A percentile compares a stretch with the other conserved stretches of the same genome.
Conservation (phyloP, 495 filamentous ascomycete species). For the Barbatosphaeria neglecta region DNA sequence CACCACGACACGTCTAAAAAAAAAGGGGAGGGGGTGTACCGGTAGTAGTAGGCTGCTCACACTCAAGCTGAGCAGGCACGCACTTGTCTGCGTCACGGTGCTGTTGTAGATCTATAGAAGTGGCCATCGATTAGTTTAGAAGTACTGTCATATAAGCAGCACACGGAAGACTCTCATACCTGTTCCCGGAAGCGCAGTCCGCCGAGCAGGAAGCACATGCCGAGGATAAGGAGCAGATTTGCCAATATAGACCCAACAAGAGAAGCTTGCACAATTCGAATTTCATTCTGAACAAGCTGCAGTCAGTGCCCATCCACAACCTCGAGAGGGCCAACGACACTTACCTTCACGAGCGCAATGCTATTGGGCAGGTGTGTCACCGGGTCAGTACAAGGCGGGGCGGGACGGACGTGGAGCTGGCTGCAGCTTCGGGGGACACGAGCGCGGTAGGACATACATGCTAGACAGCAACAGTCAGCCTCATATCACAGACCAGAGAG, state of each 20-base stretch:
- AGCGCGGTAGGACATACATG: slow-evolving; percentile 13
- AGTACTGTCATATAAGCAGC: too few relatives aligned
- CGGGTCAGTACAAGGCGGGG: background rate
- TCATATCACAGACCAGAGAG: background rate
- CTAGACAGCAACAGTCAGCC: slow-evolving; percentile 2
- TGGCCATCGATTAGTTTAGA: slow-evolving; percentile 9
- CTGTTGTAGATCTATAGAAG: slow-evolving; percentile 79
- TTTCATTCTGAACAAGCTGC: slow-evolving; percentile 51
- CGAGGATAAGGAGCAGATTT: slow-evolving; percentile 77
- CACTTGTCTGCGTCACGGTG: slow-evolving; percentile 91
- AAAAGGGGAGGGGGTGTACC: slow-evolving; percentile 23
- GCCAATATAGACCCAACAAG: slow-evolving; percentile 79
- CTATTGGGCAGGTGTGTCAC: slow-evolving; percentile 23
- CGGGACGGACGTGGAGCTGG: background rate
- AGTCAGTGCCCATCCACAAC: slow-evolving; percentile 19
- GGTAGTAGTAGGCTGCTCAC: slow-evolving; percentile 77
- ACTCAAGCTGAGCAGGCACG: slow-evolving; percentile 77
- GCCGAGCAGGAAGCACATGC: slow-evolving; percentile 81
- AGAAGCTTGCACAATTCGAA: slow-evolving; percentile 80
- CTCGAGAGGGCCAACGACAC: slow-evolving; percentile 10
- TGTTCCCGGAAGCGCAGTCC: slow-evolving; percentile 83
- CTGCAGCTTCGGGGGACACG: background rate
- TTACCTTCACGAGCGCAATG: slow-evolving; percentile 54
- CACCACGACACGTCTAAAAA: background rate
- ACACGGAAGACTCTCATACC: slow-evolving; percentile 23